Base-by-base conservation (phyloP, 257 asterid genomes). In the Gentiana macrophylla region DNA sequence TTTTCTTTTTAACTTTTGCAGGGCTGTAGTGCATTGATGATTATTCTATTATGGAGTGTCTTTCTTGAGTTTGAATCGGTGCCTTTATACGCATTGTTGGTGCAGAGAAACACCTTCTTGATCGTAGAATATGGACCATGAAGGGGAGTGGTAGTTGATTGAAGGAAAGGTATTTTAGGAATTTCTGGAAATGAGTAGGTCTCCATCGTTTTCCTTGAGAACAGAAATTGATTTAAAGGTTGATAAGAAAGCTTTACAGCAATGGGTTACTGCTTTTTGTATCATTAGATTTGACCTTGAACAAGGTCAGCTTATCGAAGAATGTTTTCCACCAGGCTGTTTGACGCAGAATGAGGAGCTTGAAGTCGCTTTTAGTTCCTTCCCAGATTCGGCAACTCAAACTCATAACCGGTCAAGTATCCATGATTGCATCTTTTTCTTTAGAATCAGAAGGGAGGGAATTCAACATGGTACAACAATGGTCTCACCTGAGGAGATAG, bases 321-420 rank as follows among this genome's bases (percentile, higher is more conserved):
- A 92, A 66, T 83, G 97, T 77, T 92, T 74, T 62, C 99, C 97
- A 13, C 82, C 94, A 52, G 79, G 80, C 50, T 77, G 80, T 75
- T 84, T 92, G 65, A 81, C 88, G 32, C 94, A 83, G 65, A 76
- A 72, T 62, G 97, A 92, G 80, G 99, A 88, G 91, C 94, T 92
- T 53, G 97, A 83, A 67, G 80, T 92, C 47, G 81, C 99, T 34
- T 88, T 88, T 64, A 92, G 79, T 74, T 88, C 99, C 6, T 92
- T 92, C 65, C 99, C 99, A 0, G 99, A 92, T 80, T 92, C 99
- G 66, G 94, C 86, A 66, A 81, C 99, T n/a, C 99, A 88, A 72
- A 65, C 74, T 63, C 94, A 84, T 57, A 92, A 83, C 55, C 91
- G 97, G 59, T 80, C 99, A 50, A 89, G 97, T 77, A 92, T 85